Base-by-base conservation (phyloP, 768 basidiomycete species). In the Leucocoprinus birnbaumii region DNA sequence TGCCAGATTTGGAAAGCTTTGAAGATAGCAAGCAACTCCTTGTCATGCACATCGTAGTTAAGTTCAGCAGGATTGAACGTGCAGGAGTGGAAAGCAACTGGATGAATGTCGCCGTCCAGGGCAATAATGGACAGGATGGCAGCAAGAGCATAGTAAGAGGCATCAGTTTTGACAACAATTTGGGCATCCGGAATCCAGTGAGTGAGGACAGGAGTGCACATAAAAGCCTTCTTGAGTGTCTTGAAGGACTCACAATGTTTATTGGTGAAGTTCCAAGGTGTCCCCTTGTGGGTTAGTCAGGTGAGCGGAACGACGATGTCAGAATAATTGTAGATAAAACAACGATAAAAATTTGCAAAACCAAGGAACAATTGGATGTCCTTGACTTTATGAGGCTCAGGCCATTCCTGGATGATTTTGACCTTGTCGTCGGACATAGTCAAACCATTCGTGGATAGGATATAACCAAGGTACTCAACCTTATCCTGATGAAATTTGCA, bases 391-490 rank as follows among this genome's bases (percentile, higher is more conserved):
- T 47, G 52, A 0, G 74, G 75, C 21, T 48, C 56, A 1, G 70
- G 74, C 75, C 76, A 78, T 1, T 65, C 55, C 18, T 49, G 42
- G 40, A 76, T 61, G 2, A 56, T 60, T 9, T 69, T 47, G 43
- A 80, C 58, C 61, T 35, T 35, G 6, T 35, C 34, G 6, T 6
- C 6, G 34, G 6, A 6, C 34, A 35, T 35, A 7, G 6, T 14
- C 80, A 78, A 27, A 10, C 55, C 63, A 7, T 65, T 59, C 2
- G 62, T 53, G 9, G 56, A 47, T 44, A 79, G 53, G 50, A 77
- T 63, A 51, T 69, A 68, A 6, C 77, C 71, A 2, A 78, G 65
- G 59, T 68, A 77, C 43, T 73, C 66, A 5, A 77, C 68, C 6
- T 57, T 48, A 2, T 55, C 21, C 0, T 43, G 45, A 48, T 72